Base-by-base conservation (phyloP, 2,329 filamentous ascomycete species). In the Epichloe baconii region DNA sequence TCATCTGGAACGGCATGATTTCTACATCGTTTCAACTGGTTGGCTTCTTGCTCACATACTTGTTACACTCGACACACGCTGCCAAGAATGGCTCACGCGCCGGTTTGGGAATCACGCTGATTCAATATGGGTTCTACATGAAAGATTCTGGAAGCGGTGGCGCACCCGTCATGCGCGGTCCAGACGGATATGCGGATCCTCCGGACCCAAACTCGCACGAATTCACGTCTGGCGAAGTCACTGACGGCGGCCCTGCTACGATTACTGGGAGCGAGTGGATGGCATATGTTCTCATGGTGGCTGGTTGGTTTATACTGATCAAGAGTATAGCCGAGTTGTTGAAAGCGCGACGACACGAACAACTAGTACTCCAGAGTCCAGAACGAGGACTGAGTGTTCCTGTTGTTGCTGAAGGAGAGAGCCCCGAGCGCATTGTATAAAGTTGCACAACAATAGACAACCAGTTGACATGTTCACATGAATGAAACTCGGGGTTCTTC, bases 121-220 rank as follows among this genome's bases (percentile, higher is more conserved):
- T 98, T 46, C 91, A 97, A 66, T 97, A 94, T 63, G 93, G 93
- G 35, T 97, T 98, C 68, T 89, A 88, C 59, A 94, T 97, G 87
- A 93, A 89, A 64, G 79, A 79, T 44, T 71, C 75, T 34, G 69
- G 67, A 50, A 71, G 72, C 34, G 64, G 68, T 50, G 66, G 70
- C 42, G 70, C 61, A 56, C 71, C 60, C 62, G 64, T 66, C 23
- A 75, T 74, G 68, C 70, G 64, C 53, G 71, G 71, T 12, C 71
- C 77, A 5, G 78, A 80, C 47, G 75, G 75, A 48, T 85, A 83
- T 59, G 78, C 82, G 4, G 77, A 81, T 40, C 91, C 93, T 0
- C 78, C 82, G 0, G 88, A 97, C 61, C 93, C 93, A 1, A 97
- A 97, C 64, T 80, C 82, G 47, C 90, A 97, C 70, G 80, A 88